Evolutionary conservation across 331 rosid genomes (phyloP).

Genomic region (Arachis monticola): DNA sequence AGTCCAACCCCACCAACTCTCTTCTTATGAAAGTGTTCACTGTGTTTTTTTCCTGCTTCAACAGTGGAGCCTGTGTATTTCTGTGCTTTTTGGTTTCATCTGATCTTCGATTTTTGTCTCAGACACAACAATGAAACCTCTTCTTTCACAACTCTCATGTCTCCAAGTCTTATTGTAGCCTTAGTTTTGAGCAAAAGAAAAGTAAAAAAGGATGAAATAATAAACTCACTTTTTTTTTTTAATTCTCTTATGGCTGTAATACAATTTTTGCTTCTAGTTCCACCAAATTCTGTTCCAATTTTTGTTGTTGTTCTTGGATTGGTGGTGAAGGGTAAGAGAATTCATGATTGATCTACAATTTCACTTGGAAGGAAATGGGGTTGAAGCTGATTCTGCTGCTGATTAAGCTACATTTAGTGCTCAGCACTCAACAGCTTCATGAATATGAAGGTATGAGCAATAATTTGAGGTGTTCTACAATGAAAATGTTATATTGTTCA

Average conservation of each 20-base stretch:
- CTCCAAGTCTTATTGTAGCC: conserved; percentile 44
- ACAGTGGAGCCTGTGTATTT: conserved; percentile 16
- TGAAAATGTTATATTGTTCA: conserved; percentile 30
- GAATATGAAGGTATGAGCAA: conserved; percentile 74
- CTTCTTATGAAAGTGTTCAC: conserved; percentile 35
- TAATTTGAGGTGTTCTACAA: conserved; percentile 25
- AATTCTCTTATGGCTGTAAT: conserved; percentile 37
- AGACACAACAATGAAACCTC: conserved; percentile 33
- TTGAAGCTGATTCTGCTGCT: conserved; percentile 53
- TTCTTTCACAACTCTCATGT: conserved; percentile 46
- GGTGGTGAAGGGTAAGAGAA: conserved; percentile 46
- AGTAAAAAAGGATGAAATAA: too few relatives aligned
- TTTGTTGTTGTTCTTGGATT: conserved; percentile 23
- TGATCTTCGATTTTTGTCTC: conserved; percentile 40
- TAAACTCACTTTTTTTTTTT: conserved; percentile 42
- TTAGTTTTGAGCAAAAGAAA: conserved; percentile 25
- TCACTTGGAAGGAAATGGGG: conserved; percentile 56
- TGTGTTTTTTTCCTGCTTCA: conserved; percentile 45
- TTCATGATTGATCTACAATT: conserved; percentile 45
- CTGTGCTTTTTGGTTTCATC: conserved; percentile 58
- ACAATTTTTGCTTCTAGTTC: conserved; percentile 48
- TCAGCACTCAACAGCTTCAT: conserved; percentile 48
- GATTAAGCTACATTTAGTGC: conserved; percentile 52
- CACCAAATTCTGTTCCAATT: conserved; percentile 37
- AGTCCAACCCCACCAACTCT: conserved; percentile 59